phyloP scores from a whole-genome alignment of 2,329 filamentous ascomycete species.

The Aspergillus pseudoglaucus region DNA sequence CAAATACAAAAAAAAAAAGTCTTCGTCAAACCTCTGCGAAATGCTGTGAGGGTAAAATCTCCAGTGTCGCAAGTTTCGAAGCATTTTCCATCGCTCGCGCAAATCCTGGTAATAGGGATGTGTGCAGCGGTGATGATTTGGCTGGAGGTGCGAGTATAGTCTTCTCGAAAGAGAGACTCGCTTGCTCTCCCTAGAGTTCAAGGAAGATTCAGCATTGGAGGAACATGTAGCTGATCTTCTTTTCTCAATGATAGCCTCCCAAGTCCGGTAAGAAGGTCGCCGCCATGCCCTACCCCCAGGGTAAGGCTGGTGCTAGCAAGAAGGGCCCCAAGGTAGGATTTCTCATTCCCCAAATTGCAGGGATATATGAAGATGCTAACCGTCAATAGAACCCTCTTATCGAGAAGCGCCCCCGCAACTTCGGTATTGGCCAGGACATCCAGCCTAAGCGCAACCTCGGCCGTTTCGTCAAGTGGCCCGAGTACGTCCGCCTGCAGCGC shows the following conservation, averaged over 20 bases:
- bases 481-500: constrained; percentile 97
- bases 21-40: constrained; percentile 34
- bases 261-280: constrained; percentile 97
- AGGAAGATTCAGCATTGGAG: constrained; percentile 71
- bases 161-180: constrained; percentile 44
- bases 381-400: constrained; percentile 83
- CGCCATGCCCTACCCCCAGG: constrained; percentile 90
- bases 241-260: constrained; percentile 99
- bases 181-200: constrained; percentile 80
- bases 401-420: constrained; percentile 97
- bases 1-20: constrained; percentile 19
- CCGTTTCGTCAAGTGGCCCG: constrained; percentile 99
- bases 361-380: constrained; percentile 13
- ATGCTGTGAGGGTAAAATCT: constrained; percentile 27
- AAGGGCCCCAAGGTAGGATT: constrained; percentile 95
- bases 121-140: constrained; percentile 39
- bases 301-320: constrained; percentile 79
- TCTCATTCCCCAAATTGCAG: constrained; percentile 37
- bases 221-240: constrained; percentile 84
- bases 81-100: constrained; percentile 32
- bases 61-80: constrained; percentile 21
- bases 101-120: constrained; percentile 23
- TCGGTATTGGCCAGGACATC: constrained; percentile 97
- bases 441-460: constrained; percentile 93
- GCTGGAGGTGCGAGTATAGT: constrained; percentile 49